Evolutionary conservation across 176 grass and related monocot species (phyloP).

Genomic region (Oryza glumipatula): DNA sequence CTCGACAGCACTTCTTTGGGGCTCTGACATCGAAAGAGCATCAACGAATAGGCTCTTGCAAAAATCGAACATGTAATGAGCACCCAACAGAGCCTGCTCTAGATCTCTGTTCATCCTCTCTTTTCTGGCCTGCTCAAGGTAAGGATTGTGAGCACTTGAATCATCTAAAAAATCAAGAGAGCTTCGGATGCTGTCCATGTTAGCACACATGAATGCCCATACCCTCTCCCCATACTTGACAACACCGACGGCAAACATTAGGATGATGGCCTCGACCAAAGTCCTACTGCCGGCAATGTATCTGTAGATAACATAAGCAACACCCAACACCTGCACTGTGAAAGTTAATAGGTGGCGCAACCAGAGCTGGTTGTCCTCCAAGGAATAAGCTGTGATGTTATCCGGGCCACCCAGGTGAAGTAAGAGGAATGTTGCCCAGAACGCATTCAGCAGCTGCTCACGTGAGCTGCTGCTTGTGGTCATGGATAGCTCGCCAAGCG

Average conservation of each 20-base stretch:
- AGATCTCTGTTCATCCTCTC: too few relatives aligned
- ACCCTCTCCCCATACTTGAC: constrained; percentile 20
- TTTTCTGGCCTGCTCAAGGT: too few relatives aligned
- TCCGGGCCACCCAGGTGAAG: too few relatives aligned
- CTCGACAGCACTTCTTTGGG: background rate
- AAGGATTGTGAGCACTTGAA: too few relatives aligned
- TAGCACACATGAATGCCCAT: background rate
- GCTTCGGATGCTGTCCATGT: background rate
- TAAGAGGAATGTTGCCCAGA: too few relatives aligned
- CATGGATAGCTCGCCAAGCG: too few relatives aligned
- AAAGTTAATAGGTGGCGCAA: constrained; percentile 19
- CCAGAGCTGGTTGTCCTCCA: too few relatives aligned
- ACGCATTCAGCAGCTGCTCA: too few relatives aligned
- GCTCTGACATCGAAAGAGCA: too few relatives aligned
- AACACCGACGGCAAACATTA: constrained; percentile 16
- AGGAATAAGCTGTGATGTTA: too few relatives aligned
- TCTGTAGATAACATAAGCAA: background rate
- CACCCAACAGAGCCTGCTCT: background rate
- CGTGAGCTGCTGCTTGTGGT: too few relatives aligned
- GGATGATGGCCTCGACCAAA: background rate
- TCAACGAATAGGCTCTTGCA: background rate
- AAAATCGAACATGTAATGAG: background rate
- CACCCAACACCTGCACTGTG: background rate
- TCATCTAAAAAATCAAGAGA: background rate
- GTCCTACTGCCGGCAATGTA: background rate